These are phyloP conservation scores for Sclerospora graminicola DNA, from an alignment of 352 stramenopile genomes.

Conservation along the genomic window DNA sequence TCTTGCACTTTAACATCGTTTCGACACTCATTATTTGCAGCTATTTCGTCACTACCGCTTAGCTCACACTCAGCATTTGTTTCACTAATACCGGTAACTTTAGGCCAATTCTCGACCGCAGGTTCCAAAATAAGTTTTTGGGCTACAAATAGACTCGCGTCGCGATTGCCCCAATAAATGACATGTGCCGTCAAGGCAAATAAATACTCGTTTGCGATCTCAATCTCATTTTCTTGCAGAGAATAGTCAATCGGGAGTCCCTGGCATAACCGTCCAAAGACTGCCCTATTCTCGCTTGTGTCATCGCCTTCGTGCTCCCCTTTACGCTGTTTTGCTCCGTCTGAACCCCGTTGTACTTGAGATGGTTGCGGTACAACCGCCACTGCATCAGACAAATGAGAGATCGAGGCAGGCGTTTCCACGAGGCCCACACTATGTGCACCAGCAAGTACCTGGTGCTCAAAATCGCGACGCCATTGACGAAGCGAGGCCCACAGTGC, in stretches of 20 bases:
- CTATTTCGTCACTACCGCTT: background rate
- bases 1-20: conserved; percentile 11
- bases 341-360: conserved; percentile 10
- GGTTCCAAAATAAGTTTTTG: conserved; percentile 80
- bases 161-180: conserved; percentile 88
- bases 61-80: background rate
- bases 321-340: conserved; percentile 13
- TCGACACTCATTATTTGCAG: background rate
- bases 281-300: conserved; percentile 26
- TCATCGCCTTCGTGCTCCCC: conserved; percentile 29
- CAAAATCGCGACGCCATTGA: conserved; percentile 67
- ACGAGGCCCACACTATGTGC: conserved; percentile 68
- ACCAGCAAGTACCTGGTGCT: conserved; percentile 54
- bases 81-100: background rate
- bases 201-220: conserved; percentile 91
- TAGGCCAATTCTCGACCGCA: conserved; percentile 22
- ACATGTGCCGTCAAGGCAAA: conserved; percentile 88
- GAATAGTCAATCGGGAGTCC: conserved; percentile 79
- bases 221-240: conserved; percentile 90
- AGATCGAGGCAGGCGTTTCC: conserved; percentile 28
- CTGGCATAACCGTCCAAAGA: conserved; percentile 60
- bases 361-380: conserved; percentile 17
- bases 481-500: conserved; percentile 68
- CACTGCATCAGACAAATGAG: conserved; percentile 23
- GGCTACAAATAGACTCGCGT: conserved; percentile 87